Percentiles rank a stretch among this genome's conserved stretches.
These are phyloP conservation scores for Eucalyptus coolabah DNA, from an alignment of 345 rosid genomes.

Conservation along the genomic window DNA sequence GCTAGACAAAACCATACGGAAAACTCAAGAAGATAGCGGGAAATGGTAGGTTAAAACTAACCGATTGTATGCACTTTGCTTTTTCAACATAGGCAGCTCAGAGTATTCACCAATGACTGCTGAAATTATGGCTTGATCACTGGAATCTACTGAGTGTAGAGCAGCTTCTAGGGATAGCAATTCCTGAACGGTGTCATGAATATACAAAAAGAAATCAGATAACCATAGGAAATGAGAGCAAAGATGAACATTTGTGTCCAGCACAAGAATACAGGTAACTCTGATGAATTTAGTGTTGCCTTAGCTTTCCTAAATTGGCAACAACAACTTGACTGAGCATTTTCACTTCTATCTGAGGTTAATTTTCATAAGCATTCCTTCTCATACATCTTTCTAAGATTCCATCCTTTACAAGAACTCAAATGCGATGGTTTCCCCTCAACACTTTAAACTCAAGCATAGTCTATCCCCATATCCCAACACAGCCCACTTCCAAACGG, in stretches of 20 bases:
- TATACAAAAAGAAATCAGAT: background rate
- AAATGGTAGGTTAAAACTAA: conserved; percentile 4
- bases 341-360: background rate
- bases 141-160: conserved; percentile 27
- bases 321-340: background rate
- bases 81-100: conserved; percentile 43
- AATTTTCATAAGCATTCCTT: background rate
- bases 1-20: background rate
- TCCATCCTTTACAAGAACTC: background rate
- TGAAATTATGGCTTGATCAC: conserved; percentile 35
- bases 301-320: background rate
- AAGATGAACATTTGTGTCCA: background rate
- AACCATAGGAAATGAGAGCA: background rate
- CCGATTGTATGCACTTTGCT: conserved; percentile 48
- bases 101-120: conserved; percentile 40
- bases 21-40: background rate
- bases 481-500: background rate
- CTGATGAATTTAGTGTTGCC: background rate
- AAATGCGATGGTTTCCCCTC: background rate
- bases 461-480: background rate
- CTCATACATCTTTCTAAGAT: background rate
- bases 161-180: conserved; percentile 51
- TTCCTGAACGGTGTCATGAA: conserved; percentile 24
- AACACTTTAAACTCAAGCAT: background rate
- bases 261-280: background rate